phyloP scores from a whole-genome alignment of 177 flowering plant genomes.

The Vitis hybrid region DNA sequence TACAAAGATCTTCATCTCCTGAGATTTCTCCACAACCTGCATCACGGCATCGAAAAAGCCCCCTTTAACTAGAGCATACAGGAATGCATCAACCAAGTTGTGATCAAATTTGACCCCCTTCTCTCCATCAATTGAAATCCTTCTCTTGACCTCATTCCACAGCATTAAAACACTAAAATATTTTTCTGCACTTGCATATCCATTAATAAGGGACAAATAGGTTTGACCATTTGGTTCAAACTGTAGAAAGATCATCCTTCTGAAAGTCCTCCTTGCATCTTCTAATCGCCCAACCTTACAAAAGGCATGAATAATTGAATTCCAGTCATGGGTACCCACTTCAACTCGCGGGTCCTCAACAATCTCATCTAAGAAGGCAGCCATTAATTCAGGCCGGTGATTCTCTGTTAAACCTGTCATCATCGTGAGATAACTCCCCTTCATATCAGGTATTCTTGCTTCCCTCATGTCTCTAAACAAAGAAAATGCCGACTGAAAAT shows the following conservation, averaged over 20 bases:
- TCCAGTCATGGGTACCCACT: conserved; percentile 97
- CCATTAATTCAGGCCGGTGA: conserved; percentile 94
- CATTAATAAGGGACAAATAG: conserved; percentile 85
- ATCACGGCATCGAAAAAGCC: conserved; percentile 97
- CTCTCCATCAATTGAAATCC: conserved; percentile 38
- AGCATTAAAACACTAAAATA: conserved; percentile 78
- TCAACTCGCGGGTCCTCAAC: conserved; percentile 81
- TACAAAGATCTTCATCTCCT: conserved; percentile 82
- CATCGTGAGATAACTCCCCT: conserved; percentile 81
- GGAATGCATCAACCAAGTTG: conserved; percentile 85
- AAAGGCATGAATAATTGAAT: conserved; percentile 92
- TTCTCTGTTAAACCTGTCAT: conserved; percentile 94
- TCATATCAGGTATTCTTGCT: conserved; percentile 60
- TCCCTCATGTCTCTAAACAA: conserved; percentile 94
- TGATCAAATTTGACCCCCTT: conserved; percentile 57
- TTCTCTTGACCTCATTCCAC: conserved; percentile 85
- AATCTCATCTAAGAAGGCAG: conserved; percentile 90
- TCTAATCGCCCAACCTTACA: conserved; percentile 86
- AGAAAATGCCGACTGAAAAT: conserved; percentile 91
- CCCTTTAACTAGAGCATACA: conserved; percentile 86
- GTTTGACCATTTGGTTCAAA: conserved; percentile 91
- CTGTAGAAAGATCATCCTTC: conserved; percentile 84
- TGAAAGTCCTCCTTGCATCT: conserved; percentile 89
- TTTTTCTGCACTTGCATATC: conserved; percentile 64
- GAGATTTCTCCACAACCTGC: conserved; percentile 91